phyloP scores from a whole-genome alignment of 2,329 filamentous ascomycete species.

The Verticillium tricorpus region DNA sequence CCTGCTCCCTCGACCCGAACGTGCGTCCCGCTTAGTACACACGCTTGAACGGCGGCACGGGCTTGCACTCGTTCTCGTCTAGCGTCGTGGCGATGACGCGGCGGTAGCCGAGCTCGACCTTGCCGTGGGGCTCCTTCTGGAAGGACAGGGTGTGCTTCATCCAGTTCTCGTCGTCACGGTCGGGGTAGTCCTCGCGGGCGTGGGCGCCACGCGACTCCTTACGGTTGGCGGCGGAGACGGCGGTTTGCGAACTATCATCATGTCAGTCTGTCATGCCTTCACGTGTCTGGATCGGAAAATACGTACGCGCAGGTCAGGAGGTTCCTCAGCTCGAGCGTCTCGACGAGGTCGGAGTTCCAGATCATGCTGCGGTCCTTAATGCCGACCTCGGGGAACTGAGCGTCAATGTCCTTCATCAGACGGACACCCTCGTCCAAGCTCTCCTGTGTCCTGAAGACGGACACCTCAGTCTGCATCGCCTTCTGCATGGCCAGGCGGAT shows the following conservation, averaged over 20 bases:
- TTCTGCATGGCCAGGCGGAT: constrained; percentile 93
- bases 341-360: constrained; percentile 97
- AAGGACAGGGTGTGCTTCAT: constrained; percentile 99
- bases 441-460: constrained; percentile 93
- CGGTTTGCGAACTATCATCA: constrained; percentile 71
- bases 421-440: constrained; percentile 88
- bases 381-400: constrained; percentile 74
- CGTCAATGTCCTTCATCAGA: constrained; percentile 82
- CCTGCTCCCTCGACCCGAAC: not conserved
- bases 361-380: constrained; percentile 99
- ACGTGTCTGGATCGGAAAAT: not conserved
- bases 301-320: constrained; percentile 93
- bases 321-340: constrained; percentile 94
- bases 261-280: not conserved
- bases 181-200: constrained; percentile 92
- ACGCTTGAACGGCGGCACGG: constrained; percentile 94
- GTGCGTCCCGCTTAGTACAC: constrained; percentile 58
- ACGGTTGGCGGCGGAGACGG: constrained; percentile 81
- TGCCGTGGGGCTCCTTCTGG: constrained; percentile 88
- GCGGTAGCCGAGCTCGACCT: constrained; percentile 83
- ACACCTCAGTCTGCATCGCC: constrained; percentile 96
- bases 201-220: constrained; percentile 98
- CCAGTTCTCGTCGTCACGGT: constrained; percentile 93
- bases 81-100: constrained; percentile 77
- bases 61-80: constrained; percentile 93